Base-by-base conservation (phyloP, 805 yeast species). In the Suhomyces sp. region DNA sequence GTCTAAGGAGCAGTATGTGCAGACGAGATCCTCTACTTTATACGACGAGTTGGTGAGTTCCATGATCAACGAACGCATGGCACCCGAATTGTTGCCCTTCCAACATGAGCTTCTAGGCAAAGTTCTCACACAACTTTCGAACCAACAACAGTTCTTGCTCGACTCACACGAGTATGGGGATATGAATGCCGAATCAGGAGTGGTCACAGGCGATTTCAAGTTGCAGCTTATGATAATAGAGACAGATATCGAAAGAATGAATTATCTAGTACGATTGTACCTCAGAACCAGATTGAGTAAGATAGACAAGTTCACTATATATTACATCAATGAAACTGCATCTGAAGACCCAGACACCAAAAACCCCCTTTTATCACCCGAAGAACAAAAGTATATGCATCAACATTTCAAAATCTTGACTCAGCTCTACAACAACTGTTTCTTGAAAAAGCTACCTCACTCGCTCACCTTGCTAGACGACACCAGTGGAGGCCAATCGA, bases 221-320 rank as follows among this genome's bases (percentile, higher is more conserved):
- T 70, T 93, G 53, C 86, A 88, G 53, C 74, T 92, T 46, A 82
- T 94, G 73, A 82, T 96, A 23, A 85, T 93, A 60, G 99, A 94
- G 64, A 87, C 96, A 12, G 98, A 94, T 60, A 78, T 94, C 23
- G 98, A 94, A 61, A 74, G 99, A 52, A 81, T 90, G 29, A 90
- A 86, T 61, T 94, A 86, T 65, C 69, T 93, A 35, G 76, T 92
- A n/a, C 72, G 97, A 49, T 80, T 90, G 12, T 93, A 90, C 66
- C 73, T 92, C 33, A 78, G 99, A 56, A 81, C 93, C 6, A 76
- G 99, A 53, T 68, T 91, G 52, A 71, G 74, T 55, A 92, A 88
- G 68, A 81, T 94, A 47, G 97, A 91, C 70, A 79, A 77, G 56
- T 85, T 72, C 67, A 77, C 90, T 24, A 72, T 88, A 4, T 83